phyloP scores from a whole-genome alignment of 2,329 filamentous ascomycete genomes.

The Teratosphaeriaceae sp. region DNA sequence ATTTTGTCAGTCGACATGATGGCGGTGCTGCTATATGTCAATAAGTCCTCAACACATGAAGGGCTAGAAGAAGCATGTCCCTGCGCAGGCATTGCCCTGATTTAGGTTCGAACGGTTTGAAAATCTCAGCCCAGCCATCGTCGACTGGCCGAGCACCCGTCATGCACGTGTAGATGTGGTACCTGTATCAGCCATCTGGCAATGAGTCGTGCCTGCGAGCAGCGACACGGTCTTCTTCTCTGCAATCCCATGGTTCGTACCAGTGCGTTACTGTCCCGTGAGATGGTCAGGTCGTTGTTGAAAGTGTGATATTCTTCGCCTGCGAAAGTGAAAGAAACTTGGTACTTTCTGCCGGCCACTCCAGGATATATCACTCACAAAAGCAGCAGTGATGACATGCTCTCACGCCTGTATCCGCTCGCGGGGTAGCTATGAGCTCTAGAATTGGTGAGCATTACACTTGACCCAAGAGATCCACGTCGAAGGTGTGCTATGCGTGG shows the following conservation, averaged over 20 bases:
- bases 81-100: slow-evolving; percentile 85
- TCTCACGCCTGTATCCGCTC: too few relatives aligned
- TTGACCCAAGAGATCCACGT: too few relatives aligned
- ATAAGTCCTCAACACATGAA: slow-evolving; percentile 32
- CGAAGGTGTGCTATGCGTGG: too few relatives aligned
- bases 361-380: too few relatives aligned
- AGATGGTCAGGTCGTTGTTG: too few relatives aligned
- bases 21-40: slow-evolving; percentile 45
- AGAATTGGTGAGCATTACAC: too few relatives aligned
- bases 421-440: too few relatives aligned
- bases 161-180: slow-evolving; percentile 36
- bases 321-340: too few relatives aligned
- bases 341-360: too few relatives aligned
- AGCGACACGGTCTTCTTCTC: slow-evolving; percentile 1
- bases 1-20: slow-evolving; percentile 79
- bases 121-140: slow-evolving; percentile 56
- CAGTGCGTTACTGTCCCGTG: not conserved
- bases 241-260: not conserved
- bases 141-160: slow-evolving; percentile 30
- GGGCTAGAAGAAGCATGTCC: slow-evolving; percentile 67
- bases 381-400: too few relatives aligned
- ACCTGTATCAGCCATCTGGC: slow-evolving; percentile 25
- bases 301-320: too few relatives aligned
- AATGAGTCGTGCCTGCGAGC: slow-evolving; percentile 4
- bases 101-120: slow-evolving; percentile 77